These are phyloP conservation scores for Lentinus tigrinus DNA, from an alignment of 768 basidiomycete genomes.

Conservation along the genomic window DNA sequence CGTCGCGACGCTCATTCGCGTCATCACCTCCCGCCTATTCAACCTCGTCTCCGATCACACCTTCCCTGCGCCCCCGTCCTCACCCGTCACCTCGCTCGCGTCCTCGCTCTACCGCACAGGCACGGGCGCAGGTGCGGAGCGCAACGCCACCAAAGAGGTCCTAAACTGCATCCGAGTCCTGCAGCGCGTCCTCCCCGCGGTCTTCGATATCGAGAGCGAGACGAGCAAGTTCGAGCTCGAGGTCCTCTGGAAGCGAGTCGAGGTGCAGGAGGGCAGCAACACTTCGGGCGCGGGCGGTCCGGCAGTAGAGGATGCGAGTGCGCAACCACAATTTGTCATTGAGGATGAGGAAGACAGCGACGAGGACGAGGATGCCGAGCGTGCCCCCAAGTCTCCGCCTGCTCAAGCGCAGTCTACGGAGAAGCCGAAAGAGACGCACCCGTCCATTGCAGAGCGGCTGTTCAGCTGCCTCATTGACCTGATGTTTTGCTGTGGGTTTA, in stretches of 20 bases:
- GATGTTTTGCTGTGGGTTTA: constrained; percentile 92
- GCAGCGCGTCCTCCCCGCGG: constrained; percentile 84
- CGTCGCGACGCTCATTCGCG: constrained; percentile 75
- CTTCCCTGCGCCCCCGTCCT: constrained; percentile 60
- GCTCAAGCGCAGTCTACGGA: constrained; percentile 5
- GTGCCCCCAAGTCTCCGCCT: constrained; percentile 11
- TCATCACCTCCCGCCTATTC: constrained; percentile 67
- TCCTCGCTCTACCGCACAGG: constrained; percentile 66
- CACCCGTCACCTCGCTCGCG: constrained; percentile 64
- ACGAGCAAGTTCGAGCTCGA: constrained; percentile 72
- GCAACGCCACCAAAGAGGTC: constrained; percentile 80
- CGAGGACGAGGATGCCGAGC: constrained; percentile 20
- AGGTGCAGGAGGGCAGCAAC: constrained; percentile 38
- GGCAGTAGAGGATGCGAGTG: constrained; percentile 14
- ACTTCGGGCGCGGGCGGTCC: constrained; percentile 12
- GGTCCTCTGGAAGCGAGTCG: constrained; percentile 77
- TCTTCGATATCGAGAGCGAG: constrained; percentile 80
- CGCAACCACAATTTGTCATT: constrained; percentile 78
- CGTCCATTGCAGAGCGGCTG: constrained; percentile 79
- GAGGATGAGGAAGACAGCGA: constrained; percentile 75
- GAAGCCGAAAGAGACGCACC: constrained; percentile 48
- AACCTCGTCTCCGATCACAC: constrained; percentile 77
- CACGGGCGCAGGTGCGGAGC: constrained; percentile 43
- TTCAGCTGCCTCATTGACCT: constrained; percentile 82
- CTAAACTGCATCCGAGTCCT: constrained; percentile 92